Base-by-base conservation (phyloP, 208 protist genomes). In the Trypanosoma grayi region DNA sequence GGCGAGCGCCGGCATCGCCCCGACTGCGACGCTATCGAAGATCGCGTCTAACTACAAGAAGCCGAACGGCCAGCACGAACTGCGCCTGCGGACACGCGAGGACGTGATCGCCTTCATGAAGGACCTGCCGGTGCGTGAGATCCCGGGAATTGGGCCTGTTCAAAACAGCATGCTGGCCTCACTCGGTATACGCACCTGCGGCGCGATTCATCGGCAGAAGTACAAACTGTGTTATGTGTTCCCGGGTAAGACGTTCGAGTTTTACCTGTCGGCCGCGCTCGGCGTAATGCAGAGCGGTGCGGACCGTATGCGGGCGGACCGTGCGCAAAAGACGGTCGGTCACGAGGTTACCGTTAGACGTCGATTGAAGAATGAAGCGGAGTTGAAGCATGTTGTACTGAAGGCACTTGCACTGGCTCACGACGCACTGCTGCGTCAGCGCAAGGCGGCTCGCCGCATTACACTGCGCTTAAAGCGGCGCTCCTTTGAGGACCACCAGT, bases 1-100 rank as follows among this genome's bases (percentile, higher is more conserved):
- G 30, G 79, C 79, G 57, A 93, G 85, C 62, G 90, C 79, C 25
- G 87, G 92, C 44, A 93, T 97, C 37, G 90, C 81, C 0, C 83
- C 89, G 20, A 97, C 91, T 14, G 73, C 81, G 3, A 78, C 81
- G 22, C 68, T 98, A 6, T 77, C 90, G 16, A 97, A 98, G 77
- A 94, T 98, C 37, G 87, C 81, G 16, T 85, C 88, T 33, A 97
- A 98, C 68, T 73, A 90, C 27, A 94, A 97, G 64, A 98, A 98
- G 70, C 96, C 96, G 13, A 95, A 98, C 61, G 96, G 94, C 2
- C 94, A 98, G 74, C 93, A 94, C 56, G 85, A 92, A 46, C 81
- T 94, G 46, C 66, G 68, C 13, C 76, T 95, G 45, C 66, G 70
- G n/a, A 85, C 70, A 30, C 79, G 80, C n/a, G 75, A 92, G 60